Evolutionary conservation across 805 yeast genomes (phyloP), one percentile per base, ranked within the genome.

Genomic region (Yamadazyma phyllophila): DNA sequence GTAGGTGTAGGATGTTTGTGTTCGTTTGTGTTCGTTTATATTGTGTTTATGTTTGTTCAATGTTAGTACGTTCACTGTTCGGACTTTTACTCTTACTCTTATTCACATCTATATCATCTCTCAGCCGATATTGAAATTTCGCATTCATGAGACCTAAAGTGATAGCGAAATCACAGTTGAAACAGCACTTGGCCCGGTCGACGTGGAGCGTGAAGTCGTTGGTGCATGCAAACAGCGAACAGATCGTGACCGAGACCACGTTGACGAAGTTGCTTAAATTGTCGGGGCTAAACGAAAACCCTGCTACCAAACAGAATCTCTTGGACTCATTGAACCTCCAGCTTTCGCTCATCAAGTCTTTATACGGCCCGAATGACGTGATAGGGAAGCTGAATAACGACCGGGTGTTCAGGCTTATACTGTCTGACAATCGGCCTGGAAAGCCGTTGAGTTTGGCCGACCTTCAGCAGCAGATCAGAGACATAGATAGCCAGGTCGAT

Each of bases 331-430:
- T 71, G 45, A 57, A 59, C 45, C 47, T 57, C n/a, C 76, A 71
- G 48, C 61, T 71, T 59, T 60, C 55, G 15, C 64, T 71, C 49
- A 62, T 71, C 26, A 52, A 60, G 29, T 60, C 62, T 30, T 58
- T 71, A 36, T 67, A 67, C 42, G 60, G 59, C 10, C 55, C 47
- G 2, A 41, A 51, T 24, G 50, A 48, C 15, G 48, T 38, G 11
- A 35, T 36, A 8, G 14, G 27, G 24, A 56, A 50, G 29, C 35
- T 31, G n/a, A 46, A 45, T 32, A 58, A 54, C 43, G 63, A 62
- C 38, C 37, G 48, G 14, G 53, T 59, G 7, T 71, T 71, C 52
- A 57, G 76, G 36, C 57, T 71, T 26, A 46, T 70, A 8, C 61
- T 59, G 7, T 50, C 63, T 6, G 76, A 71, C 47, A 71, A 67